These are phyloP conservation scores for Solanum sitiens DNA, from an alignment of 257 asterid species.

Conservation along the genomic window DNA sequence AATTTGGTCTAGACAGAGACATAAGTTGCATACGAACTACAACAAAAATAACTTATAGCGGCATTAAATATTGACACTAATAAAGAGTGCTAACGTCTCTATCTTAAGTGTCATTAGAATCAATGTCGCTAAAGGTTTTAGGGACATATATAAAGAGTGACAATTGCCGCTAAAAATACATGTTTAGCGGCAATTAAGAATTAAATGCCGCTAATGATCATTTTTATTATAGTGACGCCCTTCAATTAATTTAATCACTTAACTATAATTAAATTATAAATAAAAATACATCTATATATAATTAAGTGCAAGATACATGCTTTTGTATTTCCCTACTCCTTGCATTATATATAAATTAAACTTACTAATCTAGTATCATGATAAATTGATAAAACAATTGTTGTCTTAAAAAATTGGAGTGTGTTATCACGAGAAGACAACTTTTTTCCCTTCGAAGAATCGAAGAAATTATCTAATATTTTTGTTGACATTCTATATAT, in stretches of 20 bases:
- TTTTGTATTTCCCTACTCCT: background rate
- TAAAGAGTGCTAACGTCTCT: too few species aligned
- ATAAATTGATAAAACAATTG: background rate
- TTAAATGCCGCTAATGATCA: too few species aligned
- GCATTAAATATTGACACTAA: too few species aligned
- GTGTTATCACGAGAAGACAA: background rate
- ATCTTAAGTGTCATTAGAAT: too few species aligned
- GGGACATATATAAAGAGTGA: too few species aligned
- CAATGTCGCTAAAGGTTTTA: too few species aligned
- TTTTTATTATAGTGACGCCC: too few species aligned
- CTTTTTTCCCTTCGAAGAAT: background rate
- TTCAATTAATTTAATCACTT: background rate
- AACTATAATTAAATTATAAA: background rate
- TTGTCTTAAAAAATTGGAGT: background rate
- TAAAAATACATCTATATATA: background rate
- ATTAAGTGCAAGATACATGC: background rate
- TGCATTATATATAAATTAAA: background rate
- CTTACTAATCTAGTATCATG: background rate
- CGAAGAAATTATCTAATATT: background rate
- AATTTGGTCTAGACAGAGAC: background rate
- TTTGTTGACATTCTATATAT: too few species aligned
- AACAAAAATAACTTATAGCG: too few species aligned
- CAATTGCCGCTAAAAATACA: too few species aligned
- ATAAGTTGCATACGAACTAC: background rate
- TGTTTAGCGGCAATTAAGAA: too few species aligned